These are phyloP conservation scores for Daldinia vernicosa DNA, from an alignment of 495 filamentous ascomycete species.

Conservation along the genomic window DNA sequence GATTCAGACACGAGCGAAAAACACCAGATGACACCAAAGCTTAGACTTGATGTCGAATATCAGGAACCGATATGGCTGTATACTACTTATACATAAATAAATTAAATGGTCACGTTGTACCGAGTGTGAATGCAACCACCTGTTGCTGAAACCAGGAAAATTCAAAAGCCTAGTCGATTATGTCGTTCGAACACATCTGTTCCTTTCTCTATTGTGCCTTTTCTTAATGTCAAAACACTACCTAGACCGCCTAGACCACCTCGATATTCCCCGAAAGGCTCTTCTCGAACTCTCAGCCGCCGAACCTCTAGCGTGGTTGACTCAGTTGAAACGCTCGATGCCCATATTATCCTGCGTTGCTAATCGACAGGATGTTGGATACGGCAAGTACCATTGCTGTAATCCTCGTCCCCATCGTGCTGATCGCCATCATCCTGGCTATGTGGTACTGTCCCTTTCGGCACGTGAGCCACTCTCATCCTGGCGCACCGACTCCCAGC, in stretches of 20 bases:
- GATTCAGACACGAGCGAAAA: conserved; percentile 11
- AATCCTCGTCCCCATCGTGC: conserved; percentile 31
- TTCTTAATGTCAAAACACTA: background rate
- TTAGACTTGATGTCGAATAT: conserved; percentile 6
- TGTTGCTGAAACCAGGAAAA: conserved; percentile 22
- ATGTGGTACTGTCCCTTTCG: conserved; percentile 37
- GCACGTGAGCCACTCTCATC: conserved; percentile 6
- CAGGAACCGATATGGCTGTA: conserved; percentile 30
- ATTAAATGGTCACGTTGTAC: conserved; percentile 36
- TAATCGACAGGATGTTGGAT: conserved; percentile 29
- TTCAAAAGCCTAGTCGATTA: conserved; percentile 21
- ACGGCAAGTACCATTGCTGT: conserved; percentile 29
- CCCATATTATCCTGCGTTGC: background rate
- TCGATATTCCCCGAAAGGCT: background rate
- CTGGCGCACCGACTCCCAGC: conserved; percentile 1
- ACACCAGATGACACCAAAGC: background rate
- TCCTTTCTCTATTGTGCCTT: background rate
- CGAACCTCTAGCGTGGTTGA: background rate
- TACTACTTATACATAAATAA: conserved; percentile 21
- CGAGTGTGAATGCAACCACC: conserved; percentile 21
- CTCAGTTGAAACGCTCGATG: conserved; percentile 15
- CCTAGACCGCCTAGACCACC: background rate
- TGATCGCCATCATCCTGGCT: conserved; percentile 33
- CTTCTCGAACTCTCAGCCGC: conserved; percentile 3
- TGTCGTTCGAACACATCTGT: conserved; percentile 1